Evolutionary conservation across 768 basidiomycete species (phyloP).

Genomic region (Lactarius psammicola): DNA sequence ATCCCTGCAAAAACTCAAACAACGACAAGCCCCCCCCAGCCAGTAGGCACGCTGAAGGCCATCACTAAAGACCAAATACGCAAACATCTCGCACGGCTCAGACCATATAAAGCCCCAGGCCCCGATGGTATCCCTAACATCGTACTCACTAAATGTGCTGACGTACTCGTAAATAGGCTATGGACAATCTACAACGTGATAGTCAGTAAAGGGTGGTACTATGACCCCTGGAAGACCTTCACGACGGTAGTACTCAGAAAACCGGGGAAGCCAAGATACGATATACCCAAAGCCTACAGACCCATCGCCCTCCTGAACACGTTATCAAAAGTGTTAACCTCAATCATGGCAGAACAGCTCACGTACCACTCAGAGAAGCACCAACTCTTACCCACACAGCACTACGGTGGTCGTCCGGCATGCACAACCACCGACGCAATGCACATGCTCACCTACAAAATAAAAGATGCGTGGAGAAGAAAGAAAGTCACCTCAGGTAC

Average conservation of each 20-base stretch:
- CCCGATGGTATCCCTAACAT: constrained; percentile 31
- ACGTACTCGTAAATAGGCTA: constrained; percentile 23
- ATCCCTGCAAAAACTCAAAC: too few relatives aligned
- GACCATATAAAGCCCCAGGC: constrained; percentile 31
- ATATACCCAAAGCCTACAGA: not conserved
- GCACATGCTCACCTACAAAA: constrained; percentile 8
- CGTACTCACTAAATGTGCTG: constrained; percentile 13
- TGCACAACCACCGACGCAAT: too few relatives aligned
- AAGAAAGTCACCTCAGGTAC: not conserved
- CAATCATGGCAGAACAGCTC: constrained; percentile 17
- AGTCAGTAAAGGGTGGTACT: too few relatives aligned
- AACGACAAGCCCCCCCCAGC: too few relatives aligned
- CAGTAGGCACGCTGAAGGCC: not conserved
- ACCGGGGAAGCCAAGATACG: too few relatives aligned
- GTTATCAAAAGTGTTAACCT: constrained; percentile 23
- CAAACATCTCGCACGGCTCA: constrained; percentile 9
- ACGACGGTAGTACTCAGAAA: too few relatives aligned
- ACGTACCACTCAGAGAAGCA: not conserved
- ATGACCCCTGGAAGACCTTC: too few relatives aligned
- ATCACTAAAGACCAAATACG: constrained; percentile 16
- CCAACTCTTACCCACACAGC: too few relatives aligned
- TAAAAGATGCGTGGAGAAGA: constrained; percentile 33
- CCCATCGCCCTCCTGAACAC: constrained; percentile 30
- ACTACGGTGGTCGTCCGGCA: too few relatives aligned
- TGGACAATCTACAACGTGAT: too few relatives aligned